Conservation (phyloP, 2,329 filamentous ascomycete species). For the Chalara sp. region DNA sequence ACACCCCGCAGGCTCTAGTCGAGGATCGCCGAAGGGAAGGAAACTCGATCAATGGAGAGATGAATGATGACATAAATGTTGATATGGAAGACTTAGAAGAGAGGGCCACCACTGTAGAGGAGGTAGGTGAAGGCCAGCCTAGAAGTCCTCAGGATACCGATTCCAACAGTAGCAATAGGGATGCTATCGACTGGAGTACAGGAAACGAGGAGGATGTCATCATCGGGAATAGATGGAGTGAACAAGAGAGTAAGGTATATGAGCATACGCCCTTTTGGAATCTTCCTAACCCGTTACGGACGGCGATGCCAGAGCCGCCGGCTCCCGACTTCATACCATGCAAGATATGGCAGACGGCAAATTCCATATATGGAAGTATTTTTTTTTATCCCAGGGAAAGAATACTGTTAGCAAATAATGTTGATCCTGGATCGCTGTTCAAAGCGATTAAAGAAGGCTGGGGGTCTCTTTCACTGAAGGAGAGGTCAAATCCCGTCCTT, state of each 20-base stretch:
- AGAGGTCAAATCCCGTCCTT: conserved; percentile 11
- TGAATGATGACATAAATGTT: background rate
- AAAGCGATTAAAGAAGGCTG: conserved; percentile 10
- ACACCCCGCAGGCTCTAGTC: background rate
- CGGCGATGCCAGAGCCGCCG: background rate
- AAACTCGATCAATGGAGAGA: background rate
- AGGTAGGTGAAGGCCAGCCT: background rate
- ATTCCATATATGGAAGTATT: conserved; percentile 11
- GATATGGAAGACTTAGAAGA: background rate
- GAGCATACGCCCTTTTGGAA: conserved; percentile 1
- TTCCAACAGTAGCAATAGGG: background rate
- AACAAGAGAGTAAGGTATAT: background rate
- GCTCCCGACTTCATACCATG: conserved; percentile 3
- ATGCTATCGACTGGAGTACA: background rate
- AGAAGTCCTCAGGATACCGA: background rate
- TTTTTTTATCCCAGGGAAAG: conserved; percentile 3
- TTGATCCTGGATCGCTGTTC: conserved; percentile 5
- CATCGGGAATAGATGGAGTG: background rate
- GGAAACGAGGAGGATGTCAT: background rate
- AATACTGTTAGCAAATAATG: background rate
- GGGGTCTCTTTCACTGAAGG: conserved; percentile 6
- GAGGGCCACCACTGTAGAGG: no score
- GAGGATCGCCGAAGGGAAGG: background rate
- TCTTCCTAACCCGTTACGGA: conserved; percentile 3
- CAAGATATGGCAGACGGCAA: conserved; percentile 9